Conservation (phyloP, 306 rosid species). For the Rosa rugosa region DNA sequence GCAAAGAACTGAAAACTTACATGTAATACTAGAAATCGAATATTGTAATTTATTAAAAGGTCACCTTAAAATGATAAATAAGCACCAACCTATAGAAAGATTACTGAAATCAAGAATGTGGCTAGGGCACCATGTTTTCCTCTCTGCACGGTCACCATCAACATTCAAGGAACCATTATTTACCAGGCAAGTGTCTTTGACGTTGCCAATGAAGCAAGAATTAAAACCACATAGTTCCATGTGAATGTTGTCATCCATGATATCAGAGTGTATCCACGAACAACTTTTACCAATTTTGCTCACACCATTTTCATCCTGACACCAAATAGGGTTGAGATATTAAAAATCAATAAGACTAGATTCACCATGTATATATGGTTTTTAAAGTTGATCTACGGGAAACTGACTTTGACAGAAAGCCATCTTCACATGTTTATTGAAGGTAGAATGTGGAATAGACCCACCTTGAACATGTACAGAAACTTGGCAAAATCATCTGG, state of each 20-base stretch:
- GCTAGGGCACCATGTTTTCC: conserved; percentile 75
- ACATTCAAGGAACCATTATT: conserved; percentile 38
- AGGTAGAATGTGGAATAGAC: conserved; percentile 38
- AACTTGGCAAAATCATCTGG: conserved; percentile 62
- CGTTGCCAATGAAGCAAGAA: conserved; percentile 38
- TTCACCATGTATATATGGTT: not conserved
- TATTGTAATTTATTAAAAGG: not conserved
- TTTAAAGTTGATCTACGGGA: not conserved
- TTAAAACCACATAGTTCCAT: conserved; percentile 53
- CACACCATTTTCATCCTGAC: conserved; percentile 58
- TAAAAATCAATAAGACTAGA: not conserved
- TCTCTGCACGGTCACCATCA: conserved; percentile 31
- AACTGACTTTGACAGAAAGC: not conserved
- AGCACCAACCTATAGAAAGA: conserved; percentile 74
- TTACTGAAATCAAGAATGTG: conserved; percentile 91
- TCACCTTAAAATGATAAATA: conserved; percentile 17
- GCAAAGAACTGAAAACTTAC: not conserved
- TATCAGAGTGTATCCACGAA: conserved; percentile 89
- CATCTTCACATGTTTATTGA: not conserved
- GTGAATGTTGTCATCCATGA: conserved; percentile 95
- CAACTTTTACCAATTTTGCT: conserved; percentile 47
- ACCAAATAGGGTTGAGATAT: conserved; percentile 20
- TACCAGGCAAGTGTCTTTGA: conserved; percentile 30
- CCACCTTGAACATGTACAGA: conserved; percentile 64
- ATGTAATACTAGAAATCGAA: not conserved